These are phyloP conservation scores for Zygosaccharomyces gambellarensis DNA, from an alignment of 805 yeast genomes.

Conservation along the genomic window DNA sequence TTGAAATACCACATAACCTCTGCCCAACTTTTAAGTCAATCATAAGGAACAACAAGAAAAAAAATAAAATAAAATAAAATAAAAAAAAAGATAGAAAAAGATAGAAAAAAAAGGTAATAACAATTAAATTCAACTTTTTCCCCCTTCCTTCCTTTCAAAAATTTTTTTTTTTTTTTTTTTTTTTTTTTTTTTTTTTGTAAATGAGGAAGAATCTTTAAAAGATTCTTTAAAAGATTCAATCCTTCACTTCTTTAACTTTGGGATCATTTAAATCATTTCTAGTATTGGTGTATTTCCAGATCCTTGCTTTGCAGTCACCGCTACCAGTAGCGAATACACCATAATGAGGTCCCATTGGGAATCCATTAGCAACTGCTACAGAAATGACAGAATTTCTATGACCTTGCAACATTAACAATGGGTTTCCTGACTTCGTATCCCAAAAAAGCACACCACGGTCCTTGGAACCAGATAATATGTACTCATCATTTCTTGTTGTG, in stretches of 20 bases:
- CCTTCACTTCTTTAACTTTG: slow-evolving; percentile 19
- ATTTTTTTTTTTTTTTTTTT: neutral
- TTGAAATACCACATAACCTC: neutral
- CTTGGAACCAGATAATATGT: slow-evolving; percentile 89
- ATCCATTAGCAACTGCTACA: slow-evolving; percentile 83
- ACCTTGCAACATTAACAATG: slow-evolving; percentile 92
- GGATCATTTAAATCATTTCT: slow-evolving; percentile 9
- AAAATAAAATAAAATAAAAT: too few relatives aligned
- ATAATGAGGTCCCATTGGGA: slow-evolving; percentile 49
- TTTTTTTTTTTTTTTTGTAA: neutral
- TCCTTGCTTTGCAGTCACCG: slow-evolving; percentile 96
- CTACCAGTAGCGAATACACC: slow-evolving; percentile 95
- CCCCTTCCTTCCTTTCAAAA: neutral
- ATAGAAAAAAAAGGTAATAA: neutral
- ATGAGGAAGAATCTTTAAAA: neutral
- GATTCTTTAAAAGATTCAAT: slow-evolving; percentile 3
- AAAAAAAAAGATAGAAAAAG: too few relatives aligned
- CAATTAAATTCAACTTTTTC: neutral
- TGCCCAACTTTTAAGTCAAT: neutral
- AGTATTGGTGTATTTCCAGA: slow-evolving; percentile 71
- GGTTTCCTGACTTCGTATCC: slow-evolving; percentile 90
- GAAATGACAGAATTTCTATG: slow-evolving; percentile 93
- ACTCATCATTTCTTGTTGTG: slow-evolving; percentile 87
- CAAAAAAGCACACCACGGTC: slow-evolving; percentile 96
- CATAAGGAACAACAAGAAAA: neutral